Conservation (phyloP, 73 alveolate species). For the Durusdinium trenchii region DNA sequence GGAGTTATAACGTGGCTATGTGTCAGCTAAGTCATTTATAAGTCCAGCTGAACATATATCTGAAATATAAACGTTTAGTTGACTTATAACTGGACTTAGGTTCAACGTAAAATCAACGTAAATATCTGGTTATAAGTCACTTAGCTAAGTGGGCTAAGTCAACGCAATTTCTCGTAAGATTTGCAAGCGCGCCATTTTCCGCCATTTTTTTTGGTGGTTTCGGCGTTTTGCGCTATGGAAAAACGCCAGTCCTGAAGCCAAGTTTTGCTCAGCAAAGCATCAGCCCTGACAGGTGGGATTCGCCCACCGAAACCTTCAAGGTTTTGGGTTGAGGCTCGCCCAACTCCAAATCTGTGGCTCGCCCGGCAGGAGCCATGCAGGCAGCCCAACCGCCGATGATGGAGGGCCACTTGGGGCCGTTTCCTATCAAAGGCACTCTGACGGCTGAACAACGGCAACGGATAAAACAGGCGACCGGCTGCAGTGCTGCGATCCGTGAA, state of each 20-base stretch:
- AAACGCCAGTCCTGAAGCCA: background rate
- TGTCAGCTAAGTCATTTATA: too few relatives aligned
- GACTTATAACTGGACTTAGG: background rate
- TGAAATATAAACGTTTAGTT: background rate
- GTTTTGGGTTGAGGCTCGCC: slow-evolving; percentile 74
- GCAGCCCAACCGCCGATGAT: background rate
- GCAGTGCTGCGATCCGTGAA: background rate
- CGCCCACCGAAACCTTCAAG: too few relatives aligned
- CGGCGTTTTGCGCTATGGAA: background rate
- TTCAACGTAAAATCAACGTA: too few relatives aligned
- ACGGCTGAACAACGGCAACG: background rate
- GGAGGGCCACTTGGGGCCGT: slow-evolving; percentile 9
- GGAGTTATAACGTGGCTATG: too few relatives aligned
- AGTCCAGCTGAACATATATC: too few relatives aligned
- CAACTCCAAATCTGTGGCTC: too few relatives aligned
- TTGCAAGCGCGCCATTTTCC: background rate
- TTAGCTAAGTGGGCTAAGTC: slow-evolving; percentile 27
- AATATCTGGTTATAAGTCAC: background rate
- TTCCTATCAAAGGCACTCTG: background rate
- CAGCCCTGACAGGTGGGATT: too few relatives aligned
- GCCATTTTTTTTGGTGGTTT: background rate
- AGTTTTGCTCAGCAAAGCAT: background rate
- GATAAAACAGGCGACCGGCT: background rate
- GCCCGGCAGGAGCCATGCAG: background rate
- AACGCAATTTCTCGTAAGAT: background rate